Evolutionary conservation across 1,139 yeast species (phyloP).

Genomic region (Suhomyces choctaworum): DNA sequence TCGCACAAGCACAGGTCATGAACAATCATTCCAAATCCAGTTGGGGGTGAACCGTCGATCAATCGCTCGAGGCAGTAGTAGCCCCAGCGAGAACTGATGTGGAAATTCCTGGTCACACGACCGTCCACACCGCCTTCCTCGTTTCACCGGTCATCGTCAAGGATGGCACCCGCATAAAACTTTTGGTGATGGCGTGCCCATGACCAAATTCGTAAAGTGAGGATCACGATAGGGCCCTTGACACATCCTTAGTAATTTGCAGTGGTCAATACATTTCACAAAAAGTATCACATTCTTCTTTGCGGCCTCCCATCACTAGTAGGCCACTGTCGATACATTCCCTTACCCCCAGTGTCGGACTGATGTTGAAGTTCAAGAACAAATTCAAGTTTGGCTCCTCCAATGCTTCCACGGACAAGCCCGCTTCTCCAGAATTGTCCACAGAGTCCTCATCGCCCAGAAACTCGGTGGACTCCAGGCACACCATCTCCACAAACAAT

Average conservation of each 20-base stretch:
- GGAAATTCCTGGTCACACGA: too few species aligned
- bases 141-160: background rate
- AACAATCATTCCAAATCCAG: too few species aligned
- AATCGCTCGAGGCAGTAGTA: too few species aligned
- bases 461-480: slow-evolving; percentile 30
- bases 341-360: background rate
- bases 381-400: slow-evolving; percentile 48
- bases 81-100: too few species aligned
- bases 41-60: too few species aligned
- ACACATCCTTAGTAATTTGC: too few species aligned
- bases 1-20: too few species aligned
- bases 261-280: too few species aligned
- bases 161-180: background rate
- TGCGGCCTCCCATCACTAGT: too few species aligned
- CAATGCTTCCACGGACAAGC: slow-evolving; percentile 17
- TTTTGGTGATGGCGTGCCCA: slow-evolving; percentile 2
- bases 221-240: too few species aligned
- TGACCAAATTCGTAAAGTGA: background rate
- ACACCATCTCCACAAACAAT: slow-evolving; percentile 26
- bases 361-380: slow-evolving; percentile 47
- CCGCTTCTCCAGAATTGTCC: slow-evolving; percentile 19
- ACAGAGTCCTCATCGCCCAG: slow-evolving; percentile 19
- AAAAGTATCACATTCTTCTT: too few species aligned
- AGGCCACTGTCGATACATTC: too few species aligned
- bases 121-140: background rate